Evolutionary conservation across 75 land plant species (phyloP).

Genomic region (Pinus taeda): DNA sequence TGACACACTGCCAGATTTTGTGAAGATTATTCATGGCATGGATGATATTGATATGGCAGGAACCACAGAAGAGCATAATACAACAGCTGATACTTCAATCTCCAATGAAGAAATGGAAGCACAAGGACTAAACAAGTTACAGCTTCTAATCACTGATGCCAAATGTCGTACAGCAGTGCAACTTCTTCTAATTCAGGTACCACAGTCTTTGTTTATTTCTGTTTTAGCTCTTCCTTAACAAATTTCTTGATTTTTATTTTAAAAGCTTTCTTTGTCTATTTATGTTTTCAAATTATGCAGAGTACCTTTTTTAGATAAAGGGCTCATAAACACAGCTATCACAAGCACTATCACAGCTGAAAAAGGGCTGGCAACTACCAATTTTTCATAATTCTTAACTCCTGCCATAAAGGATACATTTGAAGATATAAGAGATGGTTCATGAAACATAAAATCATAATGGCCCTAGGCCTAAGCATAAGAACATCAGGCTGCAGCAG

Average conservation of each 20-base stretch:
- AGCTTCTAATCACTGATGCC: conserved; percentile 68
- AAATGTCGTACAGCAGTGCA: conserved; percentile 96
- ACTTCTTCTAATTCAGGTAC: conserved; percentile 92
- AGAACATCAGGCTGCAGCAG: no score
- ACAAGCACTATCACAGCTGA: no score
- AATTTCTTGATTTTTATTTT: no score
- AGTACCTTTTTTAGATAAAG: no score
- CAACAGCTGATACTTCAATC: conserved; percentile 15
- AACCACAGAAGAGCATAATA: conserved; percentile 10
- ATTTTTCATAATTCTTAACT: no score
- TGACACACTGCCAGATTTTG: conserved; percentile 88
- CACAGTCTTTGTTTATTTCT: background rate
- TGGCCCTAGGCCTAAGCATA: background rate
- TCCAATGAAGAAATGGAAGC: conserved; percentile 46
- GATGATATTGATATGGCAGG: conserved; percentile 25
- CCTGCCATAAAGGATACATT: no score
- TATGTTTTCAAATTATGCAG: no score
- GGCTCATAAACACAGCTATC: no score
- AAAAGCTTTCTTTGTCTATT: background rate
- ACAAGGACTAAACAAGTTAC: conserved; percentile 31
- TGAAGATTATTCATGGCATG: conserved; percentile 35
- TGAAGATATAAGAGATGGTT: no score
- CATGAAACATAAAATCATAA: background rate
- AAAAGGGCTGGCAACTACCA: no score
- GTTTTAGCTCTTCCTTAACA: background rate